Evolutionary conservation across 2,329 filamentous ascomycete species (phyloP).

Genomic region (Exophiala sp.): DNA sequence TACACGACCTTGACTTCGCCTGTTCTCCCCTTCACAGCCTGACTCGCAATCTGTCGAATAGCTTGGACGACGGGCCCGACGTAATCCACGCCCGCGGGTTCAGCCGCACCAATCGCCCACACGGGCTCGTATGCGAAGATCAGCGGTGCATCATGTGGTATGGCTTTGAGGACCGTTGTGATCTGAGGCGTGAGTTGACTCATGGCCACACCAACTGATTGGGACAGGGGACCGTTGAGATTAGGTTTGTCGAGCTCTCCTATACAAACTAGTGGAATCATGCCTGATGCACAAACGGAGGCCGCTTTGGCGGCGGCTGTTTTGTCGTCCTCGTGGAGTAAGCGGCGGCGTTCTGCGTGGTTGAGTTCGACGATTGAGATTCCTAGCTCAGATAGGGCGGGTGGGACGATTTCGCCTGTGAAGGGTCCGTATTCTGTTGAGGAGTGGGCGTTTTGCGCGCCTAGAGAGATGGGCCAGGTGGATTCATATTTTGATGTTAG

Average conservation of each 20-base stretch:
- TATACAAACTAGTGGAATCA: constrained; percentile 76
- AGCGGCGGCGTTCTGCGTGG: constrained; percentile 70
- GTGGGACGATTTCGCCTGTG: constrained; percentile 73
- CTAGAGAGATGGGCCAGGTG: constrained; percentile 56
- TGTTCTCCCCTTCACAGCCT: constrained; percentile 40
- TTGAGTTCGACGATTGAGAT: constrained; percentile 73
- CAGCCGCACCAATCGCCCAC: constrained; percentile 76
- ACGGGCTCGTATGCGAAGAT: constrained; percentile 84
- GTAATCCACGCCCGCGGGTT: constrained; percentile 69
- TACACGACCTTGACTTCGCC: constrained; percentile 70
- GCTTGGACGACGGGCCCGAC: constrained; percentile 67
- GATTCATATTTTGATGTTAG: constrained; percentile 30
- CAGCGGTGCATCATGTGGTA: constrained; percentile 63
- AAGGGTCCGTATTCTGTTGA: constrained; percentile 65
- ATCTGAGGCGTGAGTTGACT: constrained; percentile 66
- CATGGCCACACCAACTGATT: constrained; percentile 56
- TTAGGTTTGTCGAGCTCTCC: constrained; percentile 61
- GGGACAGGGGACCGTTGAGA: constrained; percentile 30
- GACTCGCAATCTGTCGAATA: constrained; percentile 51
- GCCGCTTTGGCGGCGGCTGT: constrained; percentile 65
- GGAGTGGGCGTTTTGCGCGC: constrained; percentile 73
- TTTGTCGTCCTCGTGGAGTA: constrained; percentile 73
- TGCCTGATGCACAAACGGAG: constrained; percentile 63
- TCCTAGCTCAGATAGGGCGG: constrained; percentile 64
- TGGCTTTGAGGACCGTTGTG: constrained; percentile 56